Base-by-base conservation (phyloP, 1,284 basidiomycete genomes). In the Sanghuangporus weigelae region DNA sequence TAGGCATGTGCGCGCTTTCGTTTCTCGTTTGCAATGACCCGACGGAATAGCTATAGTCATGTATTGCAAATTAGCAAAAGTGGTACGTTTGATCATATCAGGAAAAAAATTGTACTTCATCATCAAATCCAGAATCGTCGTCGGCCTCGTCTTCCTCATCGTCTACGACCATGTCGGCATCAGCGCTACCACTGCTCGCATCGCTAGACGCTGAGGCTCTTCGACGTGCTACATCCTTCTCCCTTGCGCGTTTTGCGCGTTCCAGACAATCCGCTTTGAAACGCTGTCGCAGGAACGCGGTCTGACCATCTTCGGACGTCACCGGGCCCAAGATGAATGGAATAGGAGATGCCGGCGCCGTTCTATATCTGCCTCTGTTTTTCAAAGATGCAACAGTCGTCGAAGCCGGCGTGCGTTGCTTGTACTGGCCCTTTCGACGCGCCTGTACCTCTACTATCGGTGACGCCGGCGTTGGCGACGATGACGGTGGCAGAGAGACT, bases 241-340 rank as follows among this genome's bases (percentile, higher is more conserved):
- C 77, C 55, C 86, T 77, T 4, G 84, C 82, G 65, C 78, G 79
- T 44, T 76, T 75, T 0, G 84, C 86, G 23, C 85, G 78, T 69
- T 86, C 83, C 49, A 85, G 71, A 71, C 86, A 89, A 48, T 80
- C 78, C 3, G 80, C 80, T 68, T 80, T 81, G 69, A 90, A 82
- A n/a, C 82, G 80, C 57, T 86, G 82, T 23, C 85, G 74, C 51
- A 90, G 73, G 49, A 90, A 79, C 3, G 73, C 66, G 59, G 81
- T 83, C 64, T 78, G 74, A 0, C 79, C 71, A 0, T 72, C 68
- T 59, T 81, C 80, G 38, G 74, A 70, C 53, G 11, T 67, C 46
- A 50, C 12, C 35, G 65, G 51, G 21, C 42, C 38, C 36, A 66
- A 63, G 2, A 56, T 36, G 57, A 59, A 66, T 21, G 60, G 62